Evolutionary conservation across 2,329 filamentous ascomycete species (phyloP).

Genomic region (Cladophialophora yegresii): DNA sequence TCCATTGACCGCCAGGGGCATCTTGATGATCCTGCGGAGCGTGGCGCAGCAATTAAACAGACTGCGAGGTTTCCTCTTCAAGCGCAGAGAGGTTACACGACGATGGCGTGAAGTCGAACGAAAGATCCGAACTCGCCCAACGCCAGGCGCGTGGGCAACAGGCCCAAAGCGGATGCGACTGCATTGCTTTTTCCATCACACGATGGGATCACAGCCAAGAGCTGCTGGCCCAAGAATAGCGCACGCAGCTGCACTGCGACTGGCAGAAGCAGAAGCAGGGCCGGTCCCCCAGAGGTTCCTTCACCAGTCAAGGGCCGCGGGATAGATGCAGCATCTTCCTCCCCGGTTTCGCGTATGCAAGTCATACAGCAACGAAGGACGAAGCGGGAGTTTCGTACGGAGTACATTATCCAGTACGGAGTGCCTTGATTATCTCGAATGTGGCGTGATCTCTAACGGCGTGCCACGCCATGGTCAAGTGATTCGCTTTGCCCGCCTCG

Average conservation of each 20-base stretch:
- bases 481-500: neutral
- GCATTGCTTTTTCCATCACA: neutral
- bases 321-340: neutral
- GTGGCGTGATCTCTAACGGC: too few relatives aligned
- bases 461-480: neutral
- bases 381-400: neutral
- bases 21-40: constrained; percentile 15
- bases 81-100: neutral
- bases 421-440: too few relatives aligned
- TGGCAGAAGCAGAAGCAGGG: too few relatives aligned
- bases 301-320: neutral
- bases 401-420: too few relatives aligned
- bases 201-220: constrained; percentile 4
- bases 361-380: neutral
- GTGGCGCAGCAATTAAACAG: too few relatives aligned
- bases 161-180: neutral
- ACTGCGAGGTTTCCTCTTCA: neutral
- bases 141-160: neutral
- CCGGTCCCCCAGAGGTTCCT: neutral
- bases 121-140: neutral
- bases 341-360: neutral
- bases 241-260: neutral
- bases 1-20: constrained; percentile 20
- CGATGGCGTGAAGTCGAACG: too few relatives aligned
- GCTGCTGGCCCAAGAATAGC: neutral